Conservation (phyloP, 176 grass and related monocot species). For the Miscanthus lutarioriparius region DNA sequence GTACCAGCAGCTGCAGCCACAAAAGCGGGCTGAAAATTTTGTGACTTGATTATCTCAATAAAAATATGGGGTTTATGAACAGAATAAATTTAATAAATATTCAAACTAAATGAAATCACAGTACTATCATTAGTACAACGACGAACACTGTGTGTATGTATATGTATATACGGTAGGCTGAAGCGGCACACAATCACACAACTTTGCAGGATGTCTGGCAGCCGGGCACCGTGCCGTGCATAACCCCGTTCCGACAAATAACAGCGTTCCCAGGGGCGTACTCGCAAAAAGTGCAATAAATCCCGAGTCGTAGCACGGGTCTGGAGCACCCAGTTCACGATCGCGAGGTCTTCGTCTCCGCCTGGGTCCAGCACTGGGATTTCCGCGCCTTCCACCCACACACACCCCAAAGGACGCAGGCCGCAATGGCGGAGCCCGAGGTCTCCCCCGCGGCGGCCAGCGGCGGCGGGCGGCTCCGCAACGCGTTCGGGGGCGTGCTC, state of each 20-base stretch:
- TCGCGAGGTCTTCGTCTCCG: constrained; percentile 49
- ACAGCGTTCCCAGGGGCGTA: background rate
- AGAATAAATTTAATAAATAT: background rate
- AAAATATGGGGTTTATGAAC: background rate
- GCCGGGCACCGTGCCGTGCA: background rate
- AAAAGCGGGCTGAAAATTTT: background rate
- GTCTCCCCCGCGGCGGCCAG: constrained; percentile 25
- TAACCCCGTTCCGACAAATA: background rate
- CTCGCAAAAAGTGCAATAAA: constrained; percentile 11
- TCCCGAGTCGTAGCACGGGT: background rate
- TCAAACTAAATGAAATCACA: background rate
- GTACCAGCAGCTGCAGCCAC: too few species aligned
- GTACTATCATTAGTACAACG: too few species aligned
- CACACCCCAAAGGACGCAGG: constrained; percentile 18
- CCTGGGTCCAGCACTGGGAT: constrained; percentile 27
- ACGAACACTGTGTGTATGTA: too few species aligned
- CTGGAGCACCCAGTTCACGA: constrained; percentile 7
- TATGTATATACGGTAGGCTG: background rate
- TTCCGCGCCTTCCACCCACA: constrained; percentile 29
- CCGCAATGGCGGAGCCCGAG: constrained; percentile 72
- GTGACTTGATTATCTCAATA: background rate
- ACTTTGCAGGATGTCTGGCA: background rate
- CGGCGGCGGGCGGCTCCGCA: constrained; percentile 57
- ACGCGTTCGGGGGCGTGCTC: constrained; percentile 86
- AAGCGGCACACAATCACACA: background rate